phyloP scores from a whole-genome alignment of 768 basidiomycete species.

The Lyophyllum semitale region DNA sequence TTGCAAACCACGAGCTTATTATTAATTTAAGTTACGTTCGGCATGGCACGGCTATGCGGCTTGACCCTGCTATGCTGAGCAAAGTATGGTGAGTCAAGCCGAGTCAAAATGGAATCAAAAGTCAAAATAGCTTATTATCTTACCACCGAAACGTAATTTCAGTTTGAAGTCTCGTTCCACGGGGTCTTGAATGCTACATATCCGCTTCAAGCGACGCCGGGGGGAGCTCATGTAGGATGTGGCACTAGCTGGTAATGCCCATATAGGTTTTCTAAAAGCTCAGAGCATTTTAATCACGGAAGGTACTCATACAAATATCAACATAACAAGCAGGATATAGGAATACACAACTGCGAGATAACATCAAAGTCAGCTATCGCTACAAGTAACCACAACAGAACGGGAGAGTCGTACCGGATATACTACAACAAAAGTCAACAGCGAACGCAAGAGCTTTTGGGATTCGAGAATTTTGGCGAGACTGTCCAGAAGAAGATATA shows the following conservation, averaged over 20 bases:
- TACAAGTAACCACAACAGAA: slow-evolving; percentile 19
- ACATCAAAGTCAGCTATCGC: slow-evolving; percentile 25
- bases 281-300: background rate
- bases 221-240: too few relatives aligned
- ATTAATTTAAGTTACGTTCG: too few relatives aligned
- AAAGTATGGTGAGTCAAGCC: background rate
- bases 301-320: background rate
- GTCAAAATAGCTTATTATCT: too few relatives aligned
- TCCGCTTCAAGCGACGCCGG: too few relatives aligned
- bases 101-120: background rate
- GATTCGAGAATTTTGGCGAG: slow-evolving; percentile 9
- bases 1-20: background rate
- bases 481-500: slow-evolving; percentile 9
- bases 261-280: background rate
- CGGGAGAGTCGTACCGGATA: slow-evolving; percentile 25
- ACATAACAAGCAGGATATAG: slow-evolving; percentile 14
- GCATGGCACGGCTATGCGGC: too few relatives aligned
- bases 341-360: slow-evolving; percentile 25
- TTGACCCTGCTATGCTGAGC: too few relatives aligned
- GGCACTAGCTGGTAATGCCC: too few relatives aligned
- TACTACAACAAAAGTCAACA: slow-evolving; percentile 21
- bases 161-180: too few relatives aligned
- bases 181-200: too few relatives aligned
- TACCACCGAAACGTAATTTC: too few relatives aligned
- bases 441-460: slow-evolving; percentile 5